phyloP scores from a whole-genome alignment of 2,329 filamentous ascomycete species.

The Biscogniauxia marginata region DNA sequence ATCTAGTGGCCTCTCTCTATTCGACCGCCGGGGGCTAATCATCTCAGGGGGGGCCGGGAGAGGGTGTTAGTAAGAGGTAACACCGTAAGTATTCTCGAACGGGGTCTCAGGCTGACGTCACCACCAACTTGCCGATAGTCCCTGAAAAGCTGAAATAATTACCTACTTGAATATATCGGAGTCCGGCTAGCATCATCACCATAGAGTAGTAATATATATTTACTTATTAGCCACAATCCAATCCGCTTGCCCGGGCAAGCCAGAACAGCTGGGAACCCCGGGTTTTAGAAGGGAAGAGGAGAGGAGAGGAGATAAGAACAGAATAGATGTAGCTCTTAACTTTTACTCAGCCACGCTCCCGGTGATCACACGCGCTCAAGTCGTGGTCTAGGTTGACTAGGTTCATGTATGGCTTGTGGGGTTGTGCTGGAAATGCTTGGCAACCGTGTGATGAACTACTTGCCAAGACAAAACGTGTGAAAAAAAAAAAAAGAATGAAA shows the following conservation, averaged over 20 bases:
- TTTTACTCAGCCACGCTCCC: neutral
- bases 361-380: neutral
- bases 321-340: neutral
- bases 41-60: neutral
- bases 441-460: neutral
- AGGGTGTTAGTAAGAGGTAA: neutral
- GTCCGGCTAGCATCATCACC: neutral
- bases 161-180: neutral
- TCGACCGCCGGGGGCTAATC: neutral
- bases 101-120: neutral
- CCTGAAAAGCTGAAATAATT: neutral
- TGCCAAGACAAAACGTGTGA: neutral
- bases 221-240: neutral
- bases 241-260: neutral
- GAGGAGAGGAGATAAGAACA: neutral
- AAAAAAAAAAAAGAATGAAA: neutral
- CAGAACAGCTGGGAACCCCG: neutral
- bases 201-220: neutral
- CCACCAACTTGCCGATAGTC: neutral
- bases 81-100: neutral
- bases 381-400: no score
- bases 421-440: neutral
- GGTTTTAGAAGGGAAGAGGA: neutral
- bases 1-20: neutral
- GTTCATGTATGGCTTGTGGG: neutral